Evolutionary conservation across 2,329 filamentous ascomycete genomes (phyloP).

Genomic region (Aureobasidium sp.): DNA sequence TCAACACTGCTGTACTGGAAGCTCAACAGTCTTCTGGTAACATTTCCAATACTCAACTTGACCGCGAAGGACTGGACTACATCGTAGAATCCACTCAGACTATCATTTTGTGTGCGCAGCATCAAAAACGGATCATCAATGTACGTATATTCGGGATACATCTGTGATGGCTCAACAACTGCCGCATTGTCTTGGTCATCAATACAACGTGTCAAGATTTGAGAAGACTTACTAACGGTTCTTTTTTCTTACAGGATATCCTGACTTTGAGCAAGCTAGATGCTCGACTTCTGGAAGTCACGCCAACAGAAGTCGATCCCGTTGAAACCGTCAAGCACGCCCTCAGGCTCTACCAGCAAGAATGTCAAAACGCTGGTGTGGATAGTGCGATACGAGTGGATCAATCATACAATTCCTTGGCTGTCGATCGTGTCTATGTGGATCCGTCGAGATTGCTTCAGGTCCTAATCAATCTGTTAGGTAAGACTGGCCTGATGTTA

Average conservation of each 20-base stretch:
- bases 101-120: slow-evolving; percentile 24
- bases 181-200: not conserved
- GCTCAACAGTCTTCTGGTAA: slow-evolving; percentile 39
- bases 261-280: slow-evolving; percentile 34
- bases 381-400: slow-evolving; percentile 52
- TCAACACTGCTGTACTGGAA: slow-evolving; percentile 38
- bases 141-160: not conserved
- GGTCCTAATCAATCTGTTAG: slow-evolving; percentile 27
- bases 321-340: slow-evolving; percentile 53
- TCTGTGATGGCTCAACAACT: not conserved
- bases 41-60: not conserved
- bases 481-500: not conserved
- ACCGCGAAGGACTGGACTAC: slow-evolving; percentile 34
- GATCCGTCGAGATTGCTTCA: slow-evolving; percentile 25
- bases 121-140: slow-evolving; percentile 18
- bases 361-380: slow-evolving; percentile 57
- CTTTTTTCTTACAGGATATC: slow-evolving; percentile 25
- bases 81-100: slow-evolving; percentile 29
- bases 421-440: slow-evolving; percentile 23
- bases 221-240: slow-evolving; percentile 29
- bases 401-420: slow-evolving; percentile 46
- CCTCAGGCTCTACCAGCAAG: slow-evolving; percentile 66
- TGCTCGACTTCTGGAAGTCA: slow-evolving; percentile 41
- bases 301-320: slow-evolving; percentile 56
- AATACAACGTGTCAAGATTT: not conserved